Evolutionary conservation across 305 asterid genomes (phyloP).

Genomic region (Fraxinus sp.): DNA sequence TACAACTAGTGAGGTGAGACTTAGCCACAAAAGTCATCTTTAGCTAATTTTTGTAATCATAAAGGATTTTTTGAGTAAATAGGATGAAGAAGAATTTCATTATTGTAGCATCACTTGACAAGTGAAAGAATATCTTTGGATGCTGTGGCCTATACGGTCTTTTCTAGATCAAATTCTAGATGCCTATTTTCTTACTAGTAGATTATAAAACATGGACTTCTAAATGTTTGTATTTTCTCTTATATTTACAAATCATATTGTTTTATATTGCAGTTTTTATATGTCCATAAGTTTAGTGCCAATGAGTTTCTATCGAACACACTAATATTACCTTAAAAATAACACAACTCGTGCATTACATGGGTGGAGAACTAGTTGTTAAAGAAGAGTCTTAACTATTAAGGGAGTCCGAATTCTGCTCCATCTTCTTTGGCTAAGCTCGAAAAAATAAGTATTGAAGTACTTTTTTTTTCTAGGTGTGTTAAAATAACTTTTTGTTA

Average conservation of each 20-base stretch:
- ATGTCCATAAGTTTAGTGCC: too few relatives aligned
- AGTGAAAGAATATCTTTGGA: not conserved
- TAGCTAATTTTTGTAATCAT: not conserved
- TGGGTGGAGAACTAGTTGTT: too few relatives aligned
- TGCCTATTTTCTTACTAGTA: not conserved
- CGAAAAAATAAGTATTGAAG: too few relatives aligned
- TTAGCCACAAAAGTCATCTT: not conserved
- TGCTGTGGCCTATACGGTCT: not conserved
- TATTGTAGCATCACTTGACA: not conserved
- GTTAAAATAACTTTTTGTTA: too few relatives aligned
- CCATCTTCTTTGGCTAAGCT: too few relatives aligned
- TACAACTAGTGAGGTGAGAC: conserved; percentile 83
- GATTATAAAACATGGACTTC: not conserved
- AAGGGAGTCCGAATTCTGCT: too few relatives aligned
- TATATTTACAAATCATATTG: not conserved
- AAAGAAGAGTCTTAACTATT: too few relatives aligned
- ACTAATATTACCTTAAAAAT: too few relatives aligned
- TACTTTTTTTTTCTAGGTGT: too few relatives aligned
- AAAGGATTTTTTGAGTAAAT: not conserved
- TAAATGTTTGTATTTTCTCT: not conserved
- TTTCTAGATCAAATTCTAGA: not conserved
- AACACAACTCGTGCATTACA: too few relatives aligned
- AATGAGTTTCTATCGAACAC: too few relatives aligned
- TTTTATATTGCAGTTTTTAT: too few relatives aligned
- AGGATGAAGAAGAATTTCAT: not conserved